phyloP scores from a whole-genome alignment of 2,329 filamentous ascomycete species.

The Mycosphaerelloides madeirae region DNA sequence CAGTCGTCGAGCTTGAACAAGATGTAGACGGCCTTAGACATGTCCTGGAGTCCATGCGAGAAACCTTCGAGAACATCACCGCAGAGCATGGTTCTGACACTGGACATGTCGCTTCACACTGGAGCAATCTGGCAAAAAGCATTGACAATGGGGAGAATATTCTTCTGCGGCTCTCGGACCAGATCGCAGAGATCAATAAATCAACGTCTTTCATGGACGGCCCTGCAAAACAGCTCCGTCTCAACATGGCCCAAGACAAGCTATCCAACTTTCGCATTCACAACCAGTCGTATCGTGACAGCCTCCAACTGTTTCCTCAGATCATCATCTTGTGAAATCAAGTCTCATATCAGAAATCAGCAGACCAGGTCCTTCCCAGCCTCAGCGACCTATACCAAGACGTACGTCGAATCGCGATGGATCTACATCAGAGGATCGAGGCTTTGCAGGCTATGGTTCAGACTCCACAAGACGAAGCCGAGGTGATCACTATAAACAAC shows the following conservation, averaged over 20 bases:
- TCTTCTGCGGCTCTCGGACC: neutral
- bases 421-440: conserved; percentile 1
- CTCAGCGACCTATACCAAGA: conserved; percentile 1
- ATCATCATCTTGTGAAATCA: conserved; percentile 4
- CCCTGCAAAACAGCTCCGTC: conserved; percentile 1
- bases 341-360: neutral
- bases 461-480: neutral
- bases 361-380: neutral
- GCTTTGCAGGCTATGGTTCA: neutral
- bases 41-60: neutral
- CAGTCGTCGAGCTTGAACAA: neutral
- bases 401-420: conserved; percentile 1
- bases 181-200: conserved; percentile 1
- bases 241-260: conserved; percentile 3
- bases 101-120: conserved; percentile 2
- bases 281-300: conserved; percentile 2
- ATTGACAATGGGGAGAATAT: neutral
- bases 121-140: conserved; percentile 1
- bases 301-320: conserved; percentile 3
- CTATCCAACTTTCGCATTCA: neutral
- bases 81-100: neutral
- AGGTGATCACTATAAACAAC: neutral
- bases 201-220: conserved; percentile 1
- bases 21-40: neutral
- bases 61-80: neutral